Percentiles rank a stretch among this genome's conserved stretches.
Evolutionary conservation across 2,329 filamentous ascomycete species (phyloP).

Genomic region (Ciborinia camelliae): DNA sequence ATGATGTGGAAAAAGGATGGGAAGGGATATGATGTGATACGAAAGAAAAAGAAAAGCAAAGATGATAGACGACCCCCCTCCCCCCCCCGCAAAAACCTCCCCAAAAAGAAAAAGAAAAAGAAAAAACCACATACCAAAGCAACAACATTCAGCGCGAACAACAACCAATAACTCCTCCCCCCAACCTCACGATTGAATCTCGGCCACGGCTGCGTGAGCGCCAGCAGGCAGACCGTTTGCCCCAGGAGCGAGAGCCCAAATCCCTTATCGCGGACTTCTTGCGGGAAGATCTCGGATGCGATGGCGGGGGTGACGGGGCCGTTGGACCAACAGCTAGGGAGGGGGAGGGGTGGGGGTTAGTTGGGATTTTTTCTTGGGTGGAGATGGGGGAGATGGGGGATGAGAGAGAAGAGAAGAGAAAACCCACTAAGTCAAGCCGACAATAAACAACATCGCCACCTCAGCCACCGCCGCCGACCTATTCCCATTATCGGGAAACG

Average conservation of each 20-base stretch:
- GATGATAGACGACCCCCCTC: too few relatives aligned
- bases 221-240: slow-evolving; percentile 41
- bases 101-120: not conserved
- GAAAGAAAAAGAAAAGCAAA: not conserved
- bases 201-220: slow-evolving; percentile 43
- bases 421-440: slow-evolving; percentile 40
- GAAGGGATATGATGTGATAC: not conserved
- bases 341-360: too few relatives aligned
- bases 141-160: slow-evolving; percentile 41
- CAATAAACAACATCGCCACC: slow-evolving; percentile 44
- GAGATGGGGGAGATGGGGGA: not conserved
- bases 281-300: slow-evolving; percentile 42
- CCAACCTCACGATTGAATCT: slow-evolving; percentile 41
- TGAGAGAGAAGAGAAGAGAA: slow-evolving; percentile 29
- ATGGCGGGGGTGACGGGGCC: slow-evolving; percentile 41
- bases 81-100: too few relatives aligned
- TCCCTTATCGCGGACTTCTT: slow-evolving; percentile 43
- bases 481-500: slow-evolving; percentile 41
- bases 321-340: slow-evolving; percentile 35
- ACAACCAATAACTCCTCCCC: slow-evolving; percentile 41
- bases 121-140: slow-evolving; percentile 32
- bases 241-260: slow-evolving; percentile 40
- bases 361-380: too few relatives aligned
- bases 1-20: too few relatives aligned
- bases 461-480: slow-evolving; percentile 41